Conservation (phyloP, 306 rosid species). For the Cicer cuneatum region DNA sequence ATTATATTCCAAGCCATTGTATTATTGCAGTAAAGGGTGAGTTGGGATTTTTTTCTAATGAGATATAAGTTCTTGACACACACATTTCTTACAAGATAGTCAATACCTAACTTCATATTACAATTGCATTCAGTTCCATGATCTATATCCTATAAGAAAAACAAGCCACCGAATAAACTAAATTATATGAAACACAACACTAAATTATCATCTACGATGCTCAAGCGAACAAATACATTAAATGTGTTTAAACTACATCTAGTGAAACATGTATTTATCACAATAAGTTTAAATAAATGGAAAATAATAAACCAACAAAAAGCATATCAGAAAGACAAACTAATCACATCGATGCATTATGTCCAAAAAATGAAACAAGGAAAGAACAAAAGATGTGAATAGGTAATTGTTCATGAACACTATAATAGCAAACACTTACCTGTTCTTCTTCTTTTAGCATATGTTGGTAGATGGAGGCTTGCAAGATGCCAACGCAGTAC, state of each 20-base stretch:
- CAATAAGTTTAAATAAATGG: conserved; percentile 11
- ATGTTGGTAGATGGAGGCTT: conserved; percentile 65
- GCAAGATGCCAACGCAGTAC: conserved; percentile 66
- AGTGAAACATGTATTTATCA: conserved; percentile 36
- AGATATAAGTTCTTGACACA: not conserved
- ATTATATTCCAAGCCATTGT: conserved; percentile 22
- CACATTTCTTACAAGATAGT: conserved; percentile 28
- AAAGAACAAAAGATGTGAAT: conserved; percentile 21
- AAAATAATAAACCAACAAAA: conserved; percentile 9
- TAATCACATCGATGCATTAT: conserved; percentile 17
- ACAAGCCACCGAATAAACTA: not conserved
- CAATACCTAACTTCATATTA: conserved; percentile 2
- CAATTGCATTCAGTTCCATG: conserved; percentile 13
- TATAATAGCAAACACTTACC: conserved; percentile 50
- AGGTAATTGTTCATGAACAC: conserved; percentile 26
- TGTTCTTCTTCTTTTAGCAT: conserved; percentile 96
- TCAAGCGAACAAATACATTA: conserved; percentile 35
- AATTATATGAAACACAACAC: conserved; percentile 18
- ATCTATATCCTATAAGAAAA: conserved; percentile 16
- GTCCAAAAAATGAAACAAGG: conserved; percentile 28
- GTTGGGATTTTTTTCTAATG: not conserved
- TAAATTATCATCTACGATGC: not conserved
- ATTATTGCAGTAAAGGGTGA: conserved; percentile 3
- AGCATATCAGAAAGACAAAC: conserved; percentile 36
- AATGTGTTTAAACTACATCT: conserved; percentile 2